phyloP scores from a whole-genome alignment of 441 rosid species.

The Aleurites moluccanus region DNA sequence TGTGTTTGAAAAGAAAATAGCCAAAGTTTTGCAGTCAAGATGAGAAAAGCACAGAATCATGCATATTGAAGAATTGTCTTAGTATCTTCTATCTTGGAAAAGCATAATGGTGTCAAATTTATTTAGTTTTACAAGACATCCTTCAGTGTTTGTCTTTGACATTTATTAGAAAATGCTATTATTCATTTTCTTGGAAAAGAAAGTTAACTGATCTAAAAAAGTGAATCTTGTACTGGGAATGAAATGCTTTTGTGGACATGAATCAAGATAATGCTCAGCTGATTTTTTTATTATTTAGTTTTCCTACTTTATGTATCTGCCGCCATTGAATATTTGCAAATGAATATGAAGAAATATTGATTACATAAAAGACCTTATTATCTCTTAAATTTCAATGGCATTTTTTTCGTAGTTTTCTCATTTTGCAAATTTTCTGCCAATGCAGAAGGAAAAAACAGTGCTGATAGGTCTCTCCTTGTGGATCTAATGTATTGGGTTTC shows the following conservation, averaged over 20 bases:
- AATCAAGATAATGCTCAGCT: background rate
- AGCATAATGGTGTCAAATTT: background rate
- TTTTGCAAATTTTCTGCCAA: slow-evolving; percentile 12
- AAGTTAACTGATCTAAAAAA: background rate
- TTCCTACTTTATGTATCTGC: background rate
- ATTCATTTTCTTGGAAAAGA: background rate
- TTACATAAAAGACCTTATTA: background rate
- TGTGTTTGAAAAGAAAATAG: background rate
- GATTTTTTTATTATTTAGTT: background rate
- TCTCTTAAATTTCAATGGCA: background rate
- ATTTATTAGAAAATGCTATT: background rate
- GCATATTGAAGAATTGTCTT: too few species aligned
- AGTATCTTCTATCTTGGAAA: background rate
- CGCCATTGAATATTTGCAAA: background rate
- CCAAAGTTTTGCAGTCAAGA: background rate
- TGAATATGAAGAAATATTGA: background rate
- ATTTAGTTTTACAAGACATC: background rate
- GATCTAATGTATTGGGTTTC: slow-evolving; percentile 80
- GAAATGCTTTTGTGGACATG: background rate
- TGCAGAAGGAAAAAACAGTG: slow-evolving; percentile 81
- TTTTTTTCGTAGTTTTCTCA: slow-evolving; percentile 10
- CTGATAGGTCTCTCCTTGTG: slow-evolving; percentile 66
- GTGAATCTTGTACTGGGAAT: background rate
- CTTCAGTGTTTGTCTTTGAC: background rate
- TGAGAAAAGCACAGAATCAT: too few species aligned